Evolutionary conservation across 768 basidiomycete genomes (phyloP), one percentile per base, ranked within the genome.

Genomic region (Flagelloscypha sp.): DNA sequence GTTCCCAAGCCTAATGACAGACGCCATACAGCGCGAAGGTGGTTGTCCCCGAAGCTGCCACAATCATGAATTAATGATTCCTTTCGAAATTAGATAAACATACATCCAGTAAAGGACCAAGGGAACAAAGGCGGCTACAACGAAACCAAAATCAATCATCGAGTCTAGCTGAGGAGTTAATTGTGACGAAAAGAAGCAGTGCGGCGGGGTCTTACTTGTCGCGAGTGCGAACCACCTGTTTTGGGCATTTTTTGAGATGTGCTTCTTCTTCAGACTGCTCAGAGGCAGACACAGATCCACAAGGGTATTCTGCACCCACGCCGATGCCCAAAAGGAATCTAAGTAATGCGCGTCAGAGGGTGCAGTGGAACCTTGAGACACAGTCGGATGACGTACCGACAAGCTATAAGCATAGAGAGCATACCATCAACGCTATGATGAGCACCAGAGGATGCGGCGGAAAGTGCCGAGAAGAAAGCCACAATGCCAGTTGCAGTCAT

Each of bases 241-340:
- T 49, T 89, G 92, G 4, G 83, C 71, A 35, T 77, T 77, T 59
- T 85, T 88, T 45, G 57, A 66, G 47, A 94, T 81, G 7, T 73
- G n/a, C 75, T 7, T 74, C 66, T 54, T 86, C 84, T 54, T 95
- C 93, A 2, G 88, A 84, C 49, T 89, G 85, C 50, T 95, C 93
- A 2, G 86, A 82, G 6, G 82, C 83, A 4, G 88, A 84, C 11
- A 90, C 86, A 0, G 82, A 84, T 17, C 92, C 90, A 43, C 86
- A 87, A 6, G 92, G 92, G 45, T 93, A 93, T 55, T 87, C 85
- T 4, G 84, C 85, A 4, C 88, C 86, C 0, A 90, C 70, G 16
- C 90, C 90, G 36, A 93, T 81, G 24, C 93, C 93, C 29, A 92
- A 67, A 1, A 95, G 56, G 65, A 93, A 93, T 6, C 87, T 87